Evolutionary conservation across 108 stramenopile species (phyloP).

Genomic region (Craspedostauros australis): DNA sequence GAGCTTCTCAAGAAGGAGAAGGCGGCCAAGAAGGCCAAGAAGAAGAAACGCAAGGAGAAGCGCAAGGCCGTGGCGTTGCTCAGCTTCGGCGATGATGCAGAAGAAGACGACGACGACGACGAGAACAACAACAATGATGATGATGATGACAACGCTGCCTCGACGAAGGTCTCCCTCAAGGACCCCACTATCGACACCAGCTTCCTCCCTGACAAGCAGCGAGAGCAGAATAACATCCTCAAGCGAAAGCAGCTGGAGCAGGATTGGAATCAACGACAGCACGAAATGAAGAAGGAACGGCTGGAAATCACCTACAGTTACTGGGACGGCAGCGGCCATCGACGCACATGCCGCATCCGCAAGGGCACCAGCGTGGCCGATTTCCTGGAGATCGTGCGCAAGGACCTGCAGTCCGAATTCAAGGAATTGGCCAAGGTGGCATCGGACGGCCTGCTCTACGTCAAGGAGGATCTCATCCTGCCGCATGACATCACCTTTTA

Average conservation of each 20-base stretch:
- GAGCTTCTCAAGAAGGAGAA: constrained; percentile 9
- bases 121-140: neutral
- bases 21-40: constrained; percentile 24
- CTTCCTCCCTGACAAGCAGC: constrained; percentile 86
- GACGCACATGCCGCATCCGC: constrained; percentile 55
- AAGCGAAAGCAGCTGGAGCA: constrained; percentile 62
- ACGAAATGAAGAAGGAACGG: constrained; percentile 66
- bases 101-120: constrained; percentile 9
- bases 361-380: constrained; percentile 88
- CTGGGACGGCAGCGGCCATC: constrained; percentile 96
- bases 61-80: constrained; percentile 57
- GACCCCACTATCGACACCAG: constrained; percentile 91
- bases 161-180: constrained; percentile 41
- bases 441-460: constrained; percentile 88
- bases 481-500: constrained; percentile 95
- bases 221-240: constrained; percentile 52
- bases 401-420: constrained; percentile 77
- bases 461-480: constrained; percentile 98
- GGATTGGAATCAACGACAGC: constrained; percentile 85
- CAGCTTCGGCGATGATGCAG: constrained; percentile 66
- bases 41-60: constrained; percentile 57
- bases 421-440: constrained; percentile 66
- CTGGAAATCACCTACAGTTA: constrained; percentile 93
- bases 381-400: constrained; percentile 84
- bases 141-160: too few relatives aligned